phyloP scores from a whole-genome alignment of 164 flowering plant genomes.

The Vitis riparia region DNA sequence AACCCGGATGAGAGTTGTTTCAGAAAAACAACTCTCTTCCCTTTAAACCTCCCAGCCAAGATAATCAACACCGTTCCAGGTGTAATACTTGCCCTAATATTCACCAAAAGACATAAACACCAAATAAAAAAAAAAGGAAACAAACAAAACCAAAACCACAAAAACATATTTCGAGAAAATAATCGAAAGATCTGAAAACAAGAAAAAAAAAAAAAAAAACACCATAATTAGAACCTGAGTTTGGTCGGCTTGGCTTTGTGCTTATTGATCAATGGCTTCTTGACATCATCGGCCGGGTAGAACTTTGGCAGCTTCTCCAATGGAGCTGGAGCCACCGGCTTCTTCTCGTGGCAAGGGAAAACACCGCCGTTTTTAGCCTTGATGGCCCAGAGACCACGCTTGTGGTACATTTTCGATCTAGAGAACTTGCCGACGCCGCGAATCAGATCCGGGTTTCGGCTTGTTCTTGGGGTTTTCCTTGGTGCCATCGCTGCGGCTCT shows the following conservation, averaged over 20 bases:
- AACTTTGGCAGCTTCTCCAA: conserved; percentile 58
- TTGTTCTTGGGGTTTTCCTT: conserved; percentile 13
- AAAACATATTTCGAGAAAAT: background rate
- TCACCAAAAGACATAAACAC: background rate
- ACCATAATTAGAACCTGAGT: conserved; percentile 34
- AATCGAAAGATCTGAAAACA: background rate
- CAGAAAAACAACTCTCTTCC: conserved; percentile 85
- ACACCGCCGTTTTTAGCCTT: conserved; percentile 81
- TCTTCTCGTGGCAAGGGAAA: conserved; percentile 57
- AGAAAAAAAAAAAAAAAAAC: background rate
- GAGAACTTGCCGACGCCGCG: conserved; percentile 63
- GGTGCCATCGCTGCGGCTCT: conserved; percentile 49
- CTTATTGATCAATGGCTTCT: conserved; percentile 63
- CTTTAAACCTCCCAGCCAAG: conserved; percentile 74
- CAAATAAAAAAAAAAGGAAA: background rate
- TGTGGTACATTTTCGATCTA: conserved; percentile 77
- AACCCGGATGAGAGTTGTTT: conserved; percentile 77
- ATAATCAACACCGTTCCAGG: conserved; percentile 54
- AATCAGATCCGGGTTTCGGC: conserved; percentile 65
- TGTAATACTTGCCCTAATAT: conserved; percentile 39
- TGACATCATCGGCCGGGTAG: conserved; percentile 84
- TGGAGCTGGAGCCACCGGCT: conserved; percentile 20
- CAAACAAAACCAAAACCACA: background rate
- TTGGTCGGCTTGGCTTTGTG: conserved; percentile 58
- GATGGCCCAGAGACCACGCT: conserved; percentile 87